Base-by-base conservation (phyloP, 192 early-diverging fungal species). In the Podila minutissima region DNA sequence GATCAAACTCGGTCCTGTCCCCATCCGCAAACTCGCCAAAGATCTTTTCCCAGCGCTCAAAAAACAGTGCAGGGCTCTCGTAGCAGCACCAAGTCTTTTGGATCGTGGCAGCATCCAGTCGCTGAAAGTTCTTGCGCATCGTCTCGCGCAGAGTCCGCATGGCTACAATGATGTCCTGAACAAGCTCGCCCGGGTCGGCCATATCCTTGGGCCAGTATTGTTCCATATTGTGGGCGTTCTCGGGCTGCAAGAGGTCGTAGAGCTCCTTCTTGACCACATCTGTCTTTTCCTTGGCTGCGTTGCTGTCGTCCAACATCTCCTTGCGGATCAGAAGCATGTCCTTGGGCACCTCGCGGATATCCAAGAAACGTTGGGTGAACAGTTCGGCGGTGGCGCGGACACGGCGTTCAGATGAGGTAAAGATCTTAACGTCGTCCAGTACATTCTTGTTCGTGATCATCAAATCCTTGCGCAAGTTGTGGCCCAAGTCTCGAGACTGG, bases 31-130 rank as follows among this genome's bases (percentile, higher is more conserved):
- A 97, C 64, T 96, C 94, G n/a, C 85, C 83, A 72, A 99, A 94
- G 31, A 99, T 87, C 74, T 99, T 99, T 77, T 97, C 96, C 97
- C 97, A 99, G 17, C 97, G 89, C 84, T 99, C 97, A 66, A 89
- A 88, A 70, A 97, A 97, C 55, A 98, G 83, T 17, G 87, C 84
- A 1, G 95, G 92, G 37, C 90, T 93, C 66, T 98, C 97, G 63
- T 85, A 85, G 71, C 97, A 98, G 75, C 97, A 98, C 97, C 97
- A 98, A 15, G 91, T 84, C 58, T 79, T 67, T 75, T 97, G 95
- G 17, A 95, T 74, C 3, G 77, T 76, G 31, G 88, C 88, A 4
- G 91, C 75, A 50, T 90, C 88, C 71, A 89, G 67, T 17, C 60
- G 67, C 20, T 79, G 75, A 66, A 96, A 93, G 82, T 98, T 99